phyloP scores from a whole-genome alignment of 73 alveolate species.

The Stentor roeselii region DNA sequence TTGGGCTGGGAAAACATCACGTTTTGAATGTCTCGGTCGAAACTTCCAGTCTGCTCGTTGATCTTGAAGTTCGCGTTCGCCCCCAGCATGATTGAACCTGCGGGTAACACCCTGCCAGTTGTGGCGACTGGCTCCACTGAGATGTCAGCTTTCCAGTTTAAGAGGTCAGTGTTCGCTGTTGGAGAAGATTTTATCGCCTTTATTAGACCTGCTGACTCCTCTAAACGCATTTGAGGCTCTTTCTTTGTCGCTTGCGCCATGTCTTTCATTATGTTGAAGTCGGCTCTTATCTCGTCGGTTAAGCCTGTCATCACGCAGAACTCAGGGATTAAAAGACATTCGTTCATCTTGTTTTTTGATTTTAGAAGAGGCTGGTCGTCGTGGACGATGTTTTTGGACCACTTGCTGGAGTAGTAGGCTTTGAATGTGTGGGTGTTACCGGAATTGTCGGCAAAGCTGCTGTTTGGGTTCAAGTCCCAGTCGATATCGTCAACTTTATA shows the following conservation, averaged over 20 bases:
- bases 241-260: slow-evolving; percentile 81
- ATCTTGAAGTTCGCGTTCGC: slow-evolving; percentile 30
- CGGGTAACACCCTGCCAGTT: slow-evolving; percentile 37
- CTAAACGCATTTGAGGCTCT: slow-evolving; percentile 70
- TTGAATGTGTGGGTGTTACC: slow-evolving; percentile 54
- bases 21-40: slow-evolving; percentile 77
- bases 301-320: slow-evolving; percentile 89
- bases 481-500: slow-evolving; percentile 72
- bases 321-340: slow-evolving; percentile 61
- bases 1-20: slow-evolving; percentile 70
- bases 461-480: slow-evolving; percentile 56
- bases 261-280: slow-evolving; percentile 84
- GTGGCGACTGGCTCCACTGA: slow-evolving; percentile 55
- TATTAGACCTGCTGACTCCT: slow-evolving; percentile 77
- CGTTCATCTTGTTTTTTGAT: slow-evolving; percentile 39
- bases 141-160: slow-evolving; percentile 75
- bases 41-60: slow-evolving; percentile 59
- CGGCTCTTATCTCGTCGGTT: slow-evolving; percentile 87
- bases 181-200: slow-evolving; percentile 54
- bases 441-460: slow-evolving; percentile 51
- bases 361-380: slow-evolving; percentile 65
- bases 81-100: slow-evolving; percentile 30
- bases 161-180: slow-evolving; percentile 57
- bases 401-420: slow-evolving; percentile 60
- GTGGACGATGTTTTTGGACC: slow-evolving; percentile 47